Percentiles rank a stretch among this genome's conserved stretches.
phyloP scores from a whole-genome alignment of 257 asterid genomes.

The Solanum tarapatanum region DNA sequence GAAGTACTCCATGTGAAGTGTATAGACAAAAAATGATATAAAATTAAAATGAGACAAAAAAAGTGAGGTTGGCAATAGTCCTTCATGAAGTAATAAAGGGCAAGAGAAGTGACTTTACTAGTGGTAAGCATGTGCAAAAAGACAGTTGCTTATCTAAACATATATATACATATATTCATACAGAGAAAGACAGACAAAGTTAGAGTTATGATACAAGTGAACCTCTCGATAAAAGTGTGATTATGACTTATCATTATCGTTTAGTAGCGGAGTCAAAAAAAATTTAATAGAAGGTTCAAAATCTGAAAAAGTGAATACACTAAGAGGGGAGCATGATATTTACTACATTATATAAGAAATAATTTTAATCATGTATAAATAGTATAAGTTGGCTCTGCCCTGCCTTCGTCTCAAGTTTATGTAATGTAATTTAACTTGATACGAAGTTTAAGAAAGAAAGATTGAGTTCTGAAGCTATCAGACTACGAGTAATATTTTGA shows the following conservation, averaged over 20 bases:
- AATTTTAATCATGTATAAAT: too few relatives aligned
- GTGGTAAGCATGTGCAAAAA: slow-evolving; percentile 35
- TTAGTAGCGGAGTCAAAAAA: too few relatives aligned
- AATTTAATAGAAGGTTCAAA: too few relatives aligned
- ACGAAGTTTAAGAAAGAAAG: accelerated
- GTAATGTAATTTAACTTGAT: too few relatives aligned
- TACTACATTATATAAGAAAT: too few relatives aligned
- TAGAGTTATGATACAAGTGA: not conserved
- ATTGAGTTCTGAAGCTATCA: too few relatives aligned
- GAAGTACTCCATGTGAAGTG: not conserved
- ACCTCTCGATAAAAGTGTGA: slow-evolving; percentile 6
- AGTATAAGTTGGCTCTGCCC: not conserved
- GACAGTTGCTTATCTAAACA: slow-evolving; percentile 8
- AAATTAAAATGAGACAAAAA: not conserved
- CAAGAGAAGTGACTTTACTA: slow-evolving; percentile 5
- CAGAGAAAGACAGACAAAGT: too few relatives aligned
- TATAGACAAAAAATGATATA: not conserved
- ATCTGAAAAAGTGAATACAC: accelerated
- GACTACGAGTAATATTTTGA: too few relatives aligned
- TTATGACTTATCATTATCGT: not conserved
- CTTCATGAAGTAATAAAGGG: not conserved
- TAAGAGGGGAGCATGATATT: too few relatives aligned
- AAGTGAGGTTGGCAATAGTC: not conserved
- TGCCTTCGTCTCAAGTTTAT: not conserved
- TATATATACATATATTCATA: not conserved